phyloP scores from a whole-genome alignment of 2,329 filamentous ascomycete genomes.

The Trichoderma asperellum region DNA sequence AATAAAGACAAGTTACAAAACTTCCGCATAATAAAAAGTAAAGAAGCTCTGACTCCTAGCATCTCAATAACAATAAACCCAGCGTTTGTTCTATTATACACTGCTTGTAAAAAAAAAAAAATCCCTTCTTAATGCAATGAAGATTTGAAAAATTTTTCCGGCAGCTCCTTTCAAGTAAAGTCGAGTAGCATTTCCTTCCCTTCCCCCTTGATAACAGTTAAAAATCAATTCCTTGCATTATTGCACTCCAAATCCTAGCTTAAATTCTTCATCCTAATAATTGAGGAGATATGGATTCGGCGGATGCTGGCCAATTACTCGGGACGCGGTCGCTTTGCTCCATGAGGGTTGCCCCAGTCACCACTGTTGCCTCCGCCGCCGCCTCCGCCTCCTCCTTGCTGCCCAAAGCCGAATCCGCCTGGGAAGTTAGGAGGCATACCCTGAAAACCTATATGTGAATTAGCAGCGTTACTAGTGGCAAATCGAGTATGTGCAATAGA shows the following conservation, averaged over 20 bases:
- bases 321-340: slow-evolving; percentile 76
- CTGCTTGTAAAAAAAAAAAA: not conserved
- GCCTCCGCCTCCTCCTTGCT: slow-evolving; percentile 49
- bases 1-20: slow-evolving; percentile 4
- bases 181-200: not conserved
- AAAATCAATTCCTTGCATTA: not conserved
- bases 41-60: slow-evolving; percentile 12
- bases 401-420: slow-evolving; percentile 68
- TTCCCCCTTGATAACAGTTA: not conserved
- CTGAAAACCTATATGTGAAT: slow-evolving; percentile 60
- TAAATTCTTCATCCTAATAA: not conserved
- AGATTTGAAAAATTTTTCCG: not conserved
- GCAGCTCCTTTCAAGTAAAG: not conserved
- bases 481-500: not conserved
- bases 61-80: slow-evolving; percentile 16
- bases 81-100: slow-evolving; percentile 29
- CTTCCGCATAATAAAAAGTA: slow-evolving; percentile 9
- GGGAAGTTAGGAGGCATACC: slow-evolving; percentile 73
- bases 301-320: slow-evolving; percentile 52
- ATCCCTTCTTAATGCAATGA: slow-evolving; percentile 18
- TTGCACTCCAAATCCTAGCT: not conserved
- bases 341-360: slow-evolving; percentile 79
- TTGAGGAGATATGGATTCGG: not conserved
- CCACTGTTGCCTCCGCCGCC: slow-evolving; percentile 46
- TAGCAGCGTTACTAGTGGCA: slow-evolving; percentile 29